Percentiles rank a stretch among this genome's conserved stretches.
These are phyloP conservation scores for Haplosporangium sp. DNA, from an alignment of 371 early-diverging fungal genomes.

Conservation along the genomic window DNA sequence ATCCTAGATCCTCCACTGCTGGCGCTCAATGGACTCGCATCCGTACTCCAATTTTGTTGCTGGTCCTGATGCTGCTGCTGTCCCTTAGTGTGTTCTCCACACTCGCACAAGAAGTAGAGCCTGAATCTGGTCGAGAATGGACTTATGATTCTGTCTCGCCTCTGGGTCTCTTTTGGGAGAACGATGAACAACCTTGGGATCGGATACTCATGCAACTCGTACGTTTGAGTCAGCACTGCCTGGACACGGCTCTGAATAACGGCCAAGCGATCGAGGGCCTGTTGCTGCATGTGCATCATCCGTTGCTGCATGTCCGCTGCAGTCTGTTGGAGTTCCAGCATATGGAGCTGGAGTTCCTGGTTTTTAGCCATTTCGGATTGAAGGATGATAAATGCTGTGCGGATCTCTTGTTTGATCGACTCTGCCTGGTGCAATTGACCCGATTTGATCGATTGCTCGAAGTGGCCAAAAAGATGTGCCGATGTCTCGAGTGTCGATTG, in stretches of 20 bases:
- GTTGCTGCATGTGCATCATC: conserved; percentile 23
- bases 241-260: conserved; percentile 27
- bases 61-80: neutral
- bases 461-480: conserved; percentile 15
- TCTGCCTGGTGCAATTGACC: conserved; percentile 28
- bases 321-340: conserved; percentile 21
- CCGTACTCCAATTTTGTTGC: neutral
- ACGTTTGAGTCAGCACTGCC: conserved; percentile 32
- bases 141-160: conserved; percentile 11
- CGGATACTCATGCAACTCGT: conserved; percentile 38
- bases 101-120: conserved; percentile 44
- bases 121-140: conserved; percentile 27
- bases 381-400: conserved; percentile 6
- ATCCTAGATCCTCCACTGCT: conserved; percentile 1
- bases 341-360: conserved; percentile 19
- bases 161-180: conserved; percentile 13
- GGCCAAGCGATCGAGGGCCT: conserved; percentile 22
- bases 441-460: conserved; percentile 27
- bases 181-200: conserved; percentile 48
- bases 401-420: conserved; percentile 31
- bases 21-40: neutral
- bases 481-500: conserved; percentile 22
- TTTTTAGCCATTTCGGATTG: conserved; percentile 21
- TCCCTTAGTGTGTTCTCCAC: conserved; percentile 30
- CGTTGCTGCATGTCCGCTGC: conserved; percentile 27